These are phyloP conservation scores for Termitomyces sp. DNA, from an alignment of 768 basidiomycete genomes.

Conservation along the genomic window DNA sequence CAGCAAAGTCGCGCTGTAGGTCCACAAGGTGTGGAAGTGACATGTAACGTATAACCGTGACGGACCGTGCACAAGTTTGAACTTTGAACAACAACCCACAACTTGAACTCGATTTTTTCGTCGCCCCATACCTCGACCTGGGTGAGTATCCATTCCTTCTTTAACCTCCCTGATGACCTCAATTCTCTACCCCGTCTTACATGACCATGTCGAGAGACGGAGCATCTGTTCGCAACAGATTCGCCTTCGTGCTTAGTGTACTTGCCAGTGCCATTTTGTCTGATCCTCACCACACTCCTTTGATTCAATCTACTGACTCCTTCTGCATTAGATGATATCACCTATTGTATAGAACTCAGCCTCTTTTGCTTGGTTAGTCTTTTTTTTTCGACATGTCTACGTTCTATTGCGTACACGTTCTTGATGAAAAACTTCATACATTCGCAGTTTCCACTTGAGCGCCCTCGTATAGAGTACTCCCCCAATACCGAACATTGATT, in stretches of 20 bases:
- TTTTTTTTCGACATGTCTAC: background rate
- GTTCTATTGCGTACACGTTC: conserved; percentile 9
- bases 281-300: conserved; percentile 30
- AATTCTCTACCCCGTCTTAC: conserved; percentile 92
- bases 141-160: background rate
- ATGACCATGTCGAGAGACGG: conserved; percentile 86
- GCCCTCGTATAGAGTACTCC: conserved; percentile 71
- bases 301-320: background rate
- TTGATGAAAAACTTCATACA: conserved; percentile 61
- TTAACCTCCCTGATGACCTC: conserved; percentile 44
- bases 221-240: conserved; percentile 78
- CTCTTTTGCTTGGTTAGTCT: background rate
- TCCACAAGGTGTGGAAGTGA: no score
- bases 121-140: background rate
- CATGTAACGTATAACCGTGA: no score
- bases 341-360: background rate
- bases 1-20: no score
- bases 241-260: conserved; percentile 62
- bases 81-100: background rate
- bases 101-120: background rate
- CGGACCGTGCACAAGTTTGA: no score
- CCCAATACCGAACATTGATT: conserved; percentile 64
- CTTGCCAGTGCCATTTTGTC: conserved; percentile 89
- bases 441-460: conserved; percentile 89
- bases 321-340: conserved; percentile 1